A percentile compares a stretch with the other conserved stretches of the same genome.
These are phyloP conservation scores for Phaffia tasmanica DNA, from an alignment of 768 basidiomycete species.

Conservation along the genomic window DNA sequence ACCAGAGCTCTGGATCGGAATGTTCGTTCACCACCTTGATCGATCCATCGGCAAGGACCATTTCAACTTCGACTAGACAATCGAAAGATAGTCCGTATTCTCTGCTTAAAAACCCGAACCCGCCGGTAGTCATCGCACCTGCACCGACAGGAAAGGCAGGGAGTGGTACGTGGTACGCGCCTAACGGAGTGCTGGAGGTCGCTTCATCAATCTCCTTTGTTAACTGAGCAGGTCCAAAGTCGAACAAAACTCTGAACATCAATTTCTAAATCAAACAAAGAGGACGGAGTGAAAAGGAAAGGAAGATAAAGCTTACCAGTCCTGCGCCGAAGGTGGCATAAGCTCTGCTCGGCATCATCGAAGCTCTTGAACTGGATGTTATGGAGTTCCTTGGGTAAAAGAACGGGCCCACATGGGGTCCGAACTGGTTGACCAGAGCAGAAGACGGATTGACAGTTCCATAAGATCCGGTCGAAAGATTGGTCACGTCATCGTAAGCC, in stretches of 20 bases:
- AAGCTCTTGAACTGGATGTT: neutral
- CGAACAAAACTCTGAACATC: slow-evolving; percentile 69
- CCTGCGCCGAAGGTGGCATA: slow-evolving; percentile 32
- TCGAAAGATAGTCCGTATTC: slow-evolving; percentile 78
- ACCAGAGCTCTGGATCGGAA: slow-evolving; percentile 75
- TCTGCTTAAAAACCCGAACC: slow-evolving; percentile 78
- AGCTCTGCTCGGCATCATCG: neutral
- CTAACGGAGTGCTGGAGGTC: slow-evolving; percentile 33
- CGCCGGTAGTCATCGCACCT: slow-evolving; percentile 46
- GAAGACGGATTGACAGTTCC: neutral
- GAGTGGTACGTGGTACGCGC: slow-evolving; percentile 31
- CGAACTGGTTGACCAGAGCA: slow-evolving; percentile 7
- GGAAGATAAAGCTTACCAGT: slow-evolving; percentile 45
- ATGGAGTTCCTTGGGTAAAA: neutral
- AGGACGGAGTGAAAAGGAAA: slow-evolving; percentile 53
- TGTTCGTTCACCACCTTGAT: slow-evolving; percentile 65
- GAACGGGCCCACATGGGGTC: neutral
- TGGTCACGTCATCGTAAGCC: no score
- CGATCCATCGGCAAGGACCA: slow-evolving; percentile 81
- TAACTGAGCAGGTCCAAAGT: slow-evolving; percentile 49
- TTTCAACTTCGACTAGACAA: slow-evolving; percentile 79
- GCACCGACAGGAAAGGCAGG: slow-evolving; percentile 40
- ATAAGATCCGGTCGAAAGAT: neutral
- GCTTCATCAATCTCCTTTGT: slow-evolving; percentile 53
- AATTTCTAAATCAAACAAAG: slow-evolving; percentile 45